Conservation (phyloP, 2,329 filamentous ascomycete species). For the Bertia moriformis region DNA sequence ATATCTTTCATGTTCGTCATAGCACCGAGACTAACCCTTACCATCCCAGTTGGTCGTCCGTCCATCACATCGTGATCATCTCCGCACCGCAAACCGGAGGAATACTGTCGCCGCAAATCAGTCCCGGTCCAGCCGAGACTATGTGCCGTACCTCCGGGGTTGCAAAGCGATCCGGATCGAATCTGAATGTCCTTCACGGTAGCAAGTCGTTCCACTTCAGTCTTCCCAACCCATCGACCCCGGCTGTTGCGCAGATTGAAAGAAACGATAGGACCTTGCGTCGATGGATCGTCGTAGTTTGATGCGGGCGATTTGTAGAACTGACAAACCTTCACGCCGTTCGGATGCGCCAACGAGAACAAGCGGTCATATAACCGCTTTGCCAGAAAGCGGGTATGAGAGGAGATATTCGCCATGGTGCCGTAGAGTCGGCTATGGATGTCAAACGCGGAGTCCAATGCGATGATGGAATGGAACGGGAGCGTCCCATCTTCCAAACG, state of each 20-base stretch:
- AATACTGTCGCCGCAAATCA: constrained; percentile 3
- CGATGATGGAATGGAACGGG: constrained; percentile 50
- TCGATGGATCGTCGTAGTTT: constrained; percentile 31
- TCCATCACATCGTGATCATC: constrained; percentile 2
- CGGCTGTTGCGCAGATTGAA: constrained; percentile 43
- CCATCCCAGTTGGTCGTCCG: constrained; percentile 24
- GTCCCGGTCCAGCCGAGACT: constrained; percentile 18
- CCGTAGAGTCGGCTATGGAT: constrained; percentile 39
- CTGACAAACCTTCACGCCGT: constrained; percentile 32
- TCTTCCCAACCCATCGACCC: constrained; percentile 38
- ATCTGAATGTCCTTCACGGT: constrained; percentile 41
- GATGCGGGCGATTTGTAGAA: constrained; percentile 37
- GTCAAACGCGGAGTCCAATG: constrained; percentile 42
- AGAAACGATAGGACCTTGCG: constrained; percentile 46
- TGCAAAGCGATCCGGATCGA: constrained; percentile 40
- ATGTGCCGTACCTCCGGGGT: constrained; percentile 31
- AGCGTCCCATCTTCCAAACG: constrained; percentile 53
- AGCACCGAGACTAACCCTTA: constrained; percentile 44
- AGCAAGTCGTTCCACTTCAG: constrained; percentile 41
- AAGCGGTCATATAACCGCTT: constrained; percentile 32
- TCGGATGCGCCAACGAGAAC: constrained; percentile 29
- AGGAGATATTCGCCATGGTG: constrained; percentile 40
- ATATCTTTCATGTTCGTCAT: constrained; percentile 44
- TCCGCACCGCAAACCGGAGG: constrained; percentile 2
- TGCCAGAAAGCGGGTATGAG: constrained; percentile 38